A percentile compares a stretch with the other conserved stretches of the same genome.
Conservation (phyloP, 140 eudicot genomes). For the Cichorium intybus region DNA sequence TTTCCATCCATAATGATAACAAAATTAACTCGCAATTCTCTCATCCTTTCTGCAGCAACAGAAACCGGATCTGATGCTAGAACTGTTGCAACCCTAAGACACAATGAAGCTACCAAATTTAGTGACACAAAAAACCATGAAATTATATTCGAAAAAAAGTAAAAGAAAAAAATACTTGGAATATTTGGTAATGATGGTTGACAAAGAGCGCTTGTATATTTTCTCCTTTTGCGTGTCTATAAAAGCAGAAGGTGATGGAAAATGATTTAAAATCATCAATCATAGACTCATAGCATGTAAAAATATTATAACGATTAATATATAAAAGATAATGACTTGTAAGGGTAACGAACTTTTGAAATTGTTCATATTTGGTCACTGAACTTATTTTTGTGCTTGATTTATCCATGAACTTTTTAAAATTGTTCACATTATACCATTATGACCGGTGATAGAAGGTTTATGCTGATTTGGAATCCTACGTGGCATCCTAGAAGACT, state of each 20-base stretch:
- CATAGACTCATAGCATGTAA: no score
- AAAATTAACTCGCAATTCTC: conserved; percentile 71
- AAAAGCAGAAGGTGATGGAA: conserved; percentile 89
- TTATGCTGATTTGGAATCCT: no score
- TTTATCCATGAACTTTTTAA: no score
- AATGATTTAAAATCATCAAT: conserved; percentile 1
- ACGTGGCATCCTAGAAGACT: no score
- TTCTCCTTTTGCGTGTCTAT: conserved; percentile 90
- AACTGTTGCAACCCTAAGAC: conserved; percentile 72
- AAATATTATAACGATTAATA: no score
- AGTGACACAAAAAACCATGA: conserved; percentile 15
- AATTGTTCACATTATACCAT: no score
- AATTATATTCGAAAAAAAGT: neutral
- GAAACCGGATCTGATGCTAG: conserved; percentile 83
- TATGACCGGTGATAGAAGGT: no score
- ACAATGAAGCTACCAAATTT: conserved; percentile 18
- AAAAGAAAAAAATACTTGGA: conserved; percentile 50
- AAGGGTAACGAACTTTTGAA: no score
- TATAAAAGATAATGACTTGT: no score
- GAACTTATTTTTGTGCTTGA: no score
- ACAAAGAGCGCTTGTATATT: conserved; percentile 93
- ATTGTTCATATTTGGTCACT: no score
- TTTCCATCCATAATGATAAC: conserved; percentile 61
- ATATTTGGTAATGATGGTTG: conserved; percentile 70
- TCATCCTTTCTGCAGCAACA: conserved; percentile 92